These are phyloP conservation scores for Plasmodium coatneyi DNA, from an alignment of 169 alveolate genomes.

Conservation along the genomic window DNA sequence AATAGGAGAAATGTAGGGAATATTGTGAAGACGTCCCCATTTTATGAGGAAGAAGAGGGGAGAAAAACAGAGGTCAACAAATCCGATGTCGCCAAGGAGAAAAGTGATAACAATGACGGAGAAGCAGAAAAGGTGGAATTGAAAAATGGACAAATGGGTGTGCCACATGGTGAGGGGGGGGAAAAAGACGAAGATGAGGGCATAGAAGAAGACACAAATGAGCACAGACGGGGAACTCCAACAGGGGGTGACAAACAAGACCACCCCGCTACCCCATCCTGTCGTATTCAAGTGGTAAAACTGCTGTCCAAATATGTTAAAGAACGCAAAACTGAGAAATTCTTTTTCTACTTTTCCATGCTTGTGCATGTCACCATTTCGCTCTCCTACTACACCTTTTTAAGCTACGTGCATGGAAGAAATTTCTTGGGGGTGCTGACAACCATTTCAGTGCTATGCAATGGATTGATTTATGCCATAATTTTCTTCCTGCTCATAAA, in stretches of 20 bases:
- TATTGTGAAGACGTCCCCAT: neutral
- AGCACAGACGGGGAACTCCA: neutral
- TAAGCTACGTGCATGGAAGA: slow-evolving; percentile 25
- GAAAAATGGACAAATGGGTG: neutral
- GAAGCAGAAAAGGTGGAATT: neutral
- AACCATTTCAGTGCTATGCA: slow-evolving; percentile 14
- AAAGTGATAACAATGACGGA: neutral
- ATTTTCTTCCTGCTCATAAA: neutral
- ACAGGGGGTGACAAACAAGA: neutral
- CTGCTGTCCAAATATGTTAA: neutral
- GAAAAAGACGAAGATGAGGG: neutral
- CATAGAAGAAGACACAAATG: neutral
- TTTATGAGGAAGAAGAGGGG: neutral
- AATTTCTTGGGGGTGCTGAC: slow-evolving; percentile 3
- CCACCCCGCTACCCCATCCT: neutral
- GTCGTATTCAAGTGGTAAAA: neutral
- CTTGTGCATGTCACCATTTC: slow-evolving; percentile 22
- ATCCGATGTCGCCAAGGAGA: neutral
- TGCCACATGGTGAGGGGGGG: neutral
- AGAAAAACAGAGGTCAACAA: neutral
- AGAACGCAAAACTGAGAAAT: slow-evolving; percentile 14
- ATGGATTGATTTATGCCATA: neutral
- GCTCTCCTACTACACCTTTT: slow-evolving; percentile 28
- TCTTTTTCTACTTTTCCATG: slow-evolving; percentile 23
- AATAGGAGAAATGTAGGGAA: neutral